Evolutionary conservation across 352 stramenopile genomes (phyloP).

Genomic region (Stramenopiles sp.): DNA sequence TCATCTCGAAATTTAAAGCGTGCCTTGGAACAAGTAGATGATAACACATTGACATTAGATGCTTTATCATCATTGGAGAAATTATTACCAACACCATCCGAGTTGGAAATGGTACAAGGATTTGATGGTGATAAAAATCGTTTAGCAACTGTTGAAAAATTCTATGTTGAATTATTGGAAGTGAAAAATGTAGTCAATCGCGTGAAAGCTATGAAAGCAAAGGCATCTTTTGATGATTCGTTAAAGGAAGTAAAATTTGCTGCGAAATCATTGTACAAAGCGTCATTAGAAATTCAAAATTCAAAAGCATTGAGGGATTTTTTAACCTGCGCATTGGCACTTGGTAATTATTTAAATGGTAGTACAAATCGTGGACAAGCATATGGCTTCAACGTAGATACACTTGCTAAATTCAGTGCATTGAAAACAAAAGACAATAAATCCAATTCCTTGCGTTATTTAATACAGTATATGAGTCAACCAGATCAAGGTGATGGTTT

Average conservation of each 20-base stretch:
- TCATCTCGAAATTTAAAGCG: not conserved
- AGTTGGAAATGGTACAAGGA: not conserved
- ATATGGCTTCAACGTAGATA: not conserved
- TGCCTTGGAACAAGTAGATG: not conserved
- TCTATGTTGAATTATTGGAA: not conserved
- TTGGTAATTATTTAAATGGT: conserved; percentile 7
- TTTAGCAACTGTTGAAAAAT: conserved; percentile 4
- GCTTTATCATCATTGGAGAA: not conserved
- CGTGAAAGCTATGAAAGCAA: conserved; percentile 5
- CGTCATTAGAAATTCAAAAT: not conserved
- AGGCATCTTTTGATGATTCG: conserved; percentile 4
- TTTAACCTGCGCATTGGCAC: not conserved
- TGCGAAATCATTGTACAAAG: not conserved
- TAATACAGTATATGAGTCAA: not conserved
- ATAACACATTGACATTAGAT: not conserved
- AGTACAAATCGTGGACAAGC: not conserved
- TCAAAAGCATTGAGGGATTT: not conserved
- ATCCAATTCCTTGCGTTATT: not conserved
- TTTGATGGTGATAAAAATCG: conserved; percentile 5
- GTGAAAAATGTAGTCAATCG: conserved; percentile 2
- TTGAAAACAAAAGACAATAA: conserved; percentile 10
- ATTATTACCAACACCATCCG: not conserved
- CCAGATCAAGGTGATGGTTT: not conserved
- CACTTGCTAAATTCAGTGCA: not conserved
- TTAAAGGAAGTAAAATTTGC: not conserved